Conservation (phyloP, 2,329 filamentous ascomycete genomes). For the Cytospora paraplurivora region DNA sequence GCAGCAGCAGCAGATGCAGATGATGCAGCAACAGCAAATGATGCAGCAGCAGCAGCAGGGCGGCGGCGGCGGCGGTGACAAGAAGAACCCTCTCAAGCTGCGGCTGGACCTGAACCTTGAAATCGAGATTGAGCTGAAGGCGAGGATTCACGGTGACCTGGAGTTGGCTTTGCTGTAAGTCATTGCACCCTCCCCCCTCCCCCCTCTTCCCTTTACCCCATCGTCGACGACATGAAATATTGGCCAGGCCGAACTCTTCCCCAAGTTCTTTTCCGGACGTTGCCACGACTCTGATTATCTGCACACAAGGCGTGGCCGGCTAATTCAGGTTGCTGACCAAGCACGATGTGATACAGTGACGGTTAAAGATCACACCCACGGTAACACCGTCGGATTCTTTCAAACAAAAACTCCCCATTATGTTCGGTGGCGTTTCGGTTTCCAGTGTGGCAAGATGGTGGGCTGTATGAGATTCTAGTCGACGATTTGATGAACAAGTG, state of each 20-base stretch:
- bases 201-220: neutral
- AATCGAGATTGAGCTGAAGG: conserved; percentile 78
- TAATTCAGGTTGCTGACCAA: conserved; percentile 28
- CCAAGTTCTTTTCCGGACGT: neutral
- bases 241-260: neutral
- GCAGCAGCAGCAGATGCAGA: conserved; percentile 32
- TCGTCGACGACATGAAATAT: neutral
- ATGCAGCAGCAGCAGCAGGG: conserved; percentile 38
- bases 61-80: conserved; percentile 41
- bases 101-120: conserved; percentile 75
- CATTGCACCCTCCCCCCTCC: neutral
- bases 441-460: neutral
- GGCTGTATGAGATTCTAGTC: neutral
- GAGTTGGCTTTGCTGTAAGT: conserved; percentile 71
- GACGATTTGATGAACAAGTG: conserved; percentile 26
- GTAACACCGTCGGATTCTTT: neutral
- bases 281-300: neutral
- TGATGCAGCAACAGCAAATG: conserved; percentile 37
- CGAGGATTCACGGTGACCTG: conserved; percentile 76
- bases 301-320: conserved; percentile 13
- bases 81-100: conserved; percentile 66
- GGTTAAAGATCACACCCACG: conserved; percentile 12
- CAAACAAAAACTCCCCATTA: neutral
- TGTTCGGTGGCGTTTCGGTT: conserved; percentile 7
- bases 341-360: conserved; percentile 27